Conservation (phyloP, 2,329 filamentous ascomycete genomes). For the Trichoderma simmonsii region DNA sequence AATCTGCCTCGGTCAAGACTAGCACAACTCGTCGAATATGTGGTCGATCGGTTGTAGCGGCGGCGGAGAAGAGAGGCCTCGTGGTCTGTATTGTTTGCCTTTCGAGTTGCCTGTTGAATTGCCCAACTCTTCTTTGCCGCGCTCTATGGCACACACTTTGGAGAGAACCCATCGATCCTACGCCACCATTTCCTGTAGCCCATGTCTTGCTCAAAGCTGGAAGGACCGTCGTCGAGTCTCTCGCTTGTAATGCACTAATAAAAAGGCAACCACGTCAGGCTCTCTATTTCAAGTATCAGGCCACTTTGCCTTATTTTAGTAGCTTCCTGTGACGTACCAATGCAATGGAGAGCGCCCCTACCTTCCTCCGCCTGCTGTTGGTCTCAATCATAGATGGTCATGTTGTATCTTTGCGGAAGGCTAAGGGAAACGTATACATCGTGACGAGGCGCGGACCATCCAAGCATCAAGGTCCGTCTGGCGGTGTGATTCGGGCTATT, state of each 20-base stretch:
- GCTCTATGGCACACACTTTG: background rate
- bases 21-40: background rate
- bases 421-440: background rate
- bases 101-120: background rate
- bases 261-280: background rate
- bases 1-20: background rate
- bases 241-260: background rate
- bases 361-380: background rate
- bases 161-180: background rate
- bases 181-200: background rate
- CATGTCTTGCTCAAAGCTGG: background rate
- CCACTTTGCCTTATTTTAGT: background rate
- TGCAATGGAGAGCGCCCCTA: accelerated
- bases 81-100: accelerated
- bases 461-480: background rate
- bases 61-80: background rate
- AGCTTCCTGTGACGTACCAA: background rate
- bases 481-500: background rate
- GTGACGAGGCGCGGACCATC: background rate
- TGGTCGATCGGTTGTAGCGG: background rate
- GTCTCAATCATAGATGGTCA: background rate
- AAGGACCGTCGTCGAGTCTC: background rate
- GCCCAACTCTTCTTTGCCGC: background rate
- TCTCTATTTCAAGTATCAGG: background rate
- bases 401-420: background rate